Base-by-base conservation (phyloP, 2,329 filamentous ascomycete genomes). In the Anisogramma anomala region DNA sequence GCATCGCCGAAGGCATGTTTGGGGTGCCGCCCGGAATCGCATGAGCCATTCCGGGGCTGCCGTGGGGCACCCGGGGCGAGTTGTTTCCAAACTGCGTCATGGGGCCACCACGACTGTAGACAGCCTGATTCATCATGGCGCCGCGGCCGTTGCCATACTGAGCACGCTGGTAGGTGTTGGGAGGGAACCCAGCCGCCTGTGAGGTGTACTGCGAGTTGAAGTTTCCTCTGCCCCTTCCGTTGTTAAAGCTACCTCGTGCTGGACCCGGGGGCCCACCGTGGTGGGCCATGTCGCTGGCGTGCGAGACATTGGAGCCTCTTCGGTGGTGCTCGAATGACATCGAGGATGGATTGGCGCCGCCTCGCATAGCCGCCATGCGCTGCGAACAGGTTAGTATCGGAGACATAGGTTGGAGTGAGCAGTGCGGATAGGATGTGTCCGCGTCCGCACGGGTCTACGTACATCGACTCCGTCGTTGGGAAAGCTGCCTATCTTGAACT, bases 261-360 rank as follows among this genome's bases (percentile, higher is more conserved):
- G 77, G 69, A 28, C 71, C 68, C 46, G 74, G 71, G 4, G 30
- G 28, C 72, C 72, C 38, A 50, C 67, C 68, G 56, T 75, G 73
- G 57, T 72, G 77, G 59, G 71, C 74, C 61, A 80, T 74, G 49
- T 88, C 82, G 58, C 76, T 77, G 60, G 89, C 83, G 49, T 78
- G 72, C 17, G 85, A 93, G 56, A 91, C 86, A 27, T 82, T 82
- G 22, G 89, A 95, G 58, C 89, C 83, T 52, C 86, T 82, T 55
- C 89, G 22, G 22, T 23, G 82, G 53, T 85, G 74, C 62, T 96
- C 88, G 49, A 66, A 42, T 9, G 39, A 32, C 39, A 47, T 41
- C 17, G 39, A 71, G 51, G 76, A 68, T 35, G 77, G 76, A 48
- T 72, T 66, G 7, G 47, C 9, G 22, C 22, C 9, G 22, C 22